phyloP scores from a whole-genome alignment of 352 stramenopile species.

The Phytophthora meadii region DNA sequence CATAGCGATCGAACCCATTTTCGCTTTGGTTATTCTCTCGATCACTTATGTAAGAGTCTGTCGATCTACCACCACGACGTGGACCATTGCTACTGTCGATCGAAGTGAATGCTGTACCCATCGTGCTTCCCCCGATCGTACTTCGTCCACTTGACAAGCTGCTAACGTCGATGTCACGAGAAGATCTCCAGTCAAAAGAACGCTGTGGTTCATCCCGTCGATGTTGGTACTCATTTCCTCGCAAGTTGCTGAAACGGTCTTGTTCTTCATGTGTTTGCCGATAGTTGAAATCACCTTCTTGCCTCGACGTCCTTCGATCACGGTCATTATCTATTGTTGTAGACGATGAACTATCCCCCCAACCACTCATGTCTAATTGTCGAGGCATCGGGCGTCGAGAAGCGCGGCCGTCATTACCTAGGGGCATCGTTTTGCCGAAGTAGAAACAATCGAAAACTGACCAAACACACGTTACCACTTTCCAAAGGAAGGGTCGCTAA shows the following conservation, averaged over 20 bases:
- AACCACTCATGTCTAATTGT: conserved; percentile 57
- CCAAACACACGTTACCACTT: background rate
- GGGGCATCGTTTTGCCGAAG: conserved; percentile 23
- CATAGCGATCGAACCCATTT: background rate
- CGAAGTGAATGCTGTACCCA: conserved; percentile 10
- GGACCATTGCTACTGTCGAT: conserved; percentile 1
- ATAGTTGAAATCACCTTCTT: conserved; percentile 9
- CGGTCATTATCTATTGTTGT: background rate
- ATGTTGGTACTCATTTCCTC: conserved; percentile 1
- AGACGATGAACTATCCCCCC: conserved; percentile 32
- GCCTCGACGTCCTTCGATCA: background rate
- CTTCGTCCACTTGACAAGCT: conserved; percentile 11
- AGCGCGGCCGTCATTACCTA: conserved; percentile 32
- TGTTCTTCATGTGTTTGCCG: conserved; percentile 4
- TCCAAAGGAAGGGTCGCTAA: conserved; percentile 27
- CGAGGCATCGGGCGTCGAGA: conserved; percentile 53
- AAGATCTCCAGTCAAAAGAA: background rate
- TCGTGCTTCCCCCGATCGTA: background rate
- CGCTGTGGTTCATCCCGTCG: conserved; percentile 4
- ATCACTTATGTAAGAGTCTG: background rate
- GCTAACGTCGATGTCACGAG: background rate
- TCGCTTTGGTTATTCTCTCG: conserved; percentile 21
- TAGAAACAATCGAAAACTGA: conserved; percentile 32
- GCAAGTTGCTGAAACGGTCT: conserved; percentile 8
- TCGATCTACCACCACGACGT: background rate